These are phyloP conservation scores for Papilionanthe hybrid DNA, from an alignment of 116 monocot genomes.

Conservation along the genomic window DNA sequence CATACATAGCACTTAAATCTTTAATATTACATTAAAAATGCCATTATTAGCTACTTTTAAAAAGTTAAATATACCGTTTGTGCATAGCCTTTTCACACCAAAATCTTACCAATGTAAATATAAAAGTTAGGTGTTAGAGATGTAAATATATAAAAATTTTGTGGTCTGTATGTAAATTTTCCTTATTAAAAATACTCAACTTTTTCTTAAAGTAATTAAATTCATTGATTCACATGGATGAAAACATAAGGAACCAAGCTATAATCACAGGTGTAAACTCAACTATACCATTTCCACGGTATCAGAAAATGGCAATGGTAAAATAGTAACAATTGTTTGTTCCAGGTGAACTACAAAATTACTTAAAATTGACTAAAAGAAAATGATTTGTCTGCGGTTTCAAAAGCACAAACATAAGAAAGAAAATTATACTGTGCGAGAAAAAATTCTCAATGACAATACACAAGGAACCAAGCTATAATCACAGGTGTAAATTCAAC, in stretches of 20 bases:
- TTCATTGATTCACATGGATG: not conserved
- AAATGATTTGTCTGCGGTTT: not conserved
- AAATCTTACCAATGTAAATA: no score
- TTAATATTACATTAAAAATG: no score
- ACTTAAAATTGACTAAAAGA: not conserved
- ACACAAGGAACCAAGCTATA: not conserved
- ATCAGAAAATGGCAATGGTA: not conserved
- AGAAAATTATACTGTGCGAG: no score
- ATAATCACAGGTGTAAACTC: not conserved
- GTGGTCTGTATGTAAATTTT: no score
- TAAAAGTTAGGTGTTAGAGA: no score
- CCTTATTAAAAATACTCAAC: not conserved
- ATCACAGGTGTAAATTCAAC: not conserved
- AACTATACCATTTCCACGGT: not conserved
- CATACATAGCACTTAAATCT: no score
- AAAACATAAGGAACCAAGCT: not conserved
- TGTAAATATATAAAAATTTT: no score
- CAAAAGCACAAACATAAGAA: not conserved
- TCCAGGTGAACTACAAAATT: not conserved
- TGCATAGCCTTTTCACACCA: no score
- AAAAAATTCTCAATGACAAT: no score
- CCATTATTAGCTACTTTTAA: no score
- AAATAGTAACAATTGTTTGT: not conserved
- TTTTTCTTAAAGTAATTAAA: not conserved
- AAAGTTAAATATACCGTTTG: no score